A percentile compares a stretch with the other conserved stretches of the same genome.
Conservation (phyloP, 495 filamentous ascomycete genomes). For the Penicillium longicatenatum region DNA sequence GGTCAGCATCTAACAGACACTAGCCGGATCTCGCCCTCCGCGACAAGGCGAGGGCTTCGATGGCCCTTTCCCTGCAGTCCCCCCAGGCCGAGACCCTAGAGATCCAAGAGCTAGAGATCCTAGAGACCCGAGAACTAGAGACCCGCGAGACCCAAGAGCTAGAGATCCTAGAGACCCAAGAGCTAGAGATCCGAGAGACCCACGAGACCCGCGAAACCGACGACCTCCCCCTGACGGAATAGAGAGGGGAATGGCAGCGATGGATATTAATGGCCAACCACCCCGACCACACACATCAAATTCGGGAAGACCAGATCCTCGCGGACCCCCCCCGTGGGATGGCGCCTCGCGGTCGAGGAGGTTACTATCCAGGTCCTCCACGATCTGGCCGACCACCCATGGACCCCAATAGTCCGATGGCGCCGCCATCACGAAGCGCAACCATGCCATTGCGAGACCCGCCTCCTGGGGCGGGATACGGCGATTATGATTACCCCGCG, state of each 20-base stretch:
- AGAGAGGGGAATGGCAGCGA: conserved; percentile 55
- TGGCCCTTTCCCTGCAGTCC: conserved; percentile 69
- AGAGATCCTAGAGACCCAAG: conserved; percentile 15
- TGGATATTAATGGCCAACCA: conserved; percentile 55
- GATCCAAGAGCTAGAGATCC: conserved; percentile 21
- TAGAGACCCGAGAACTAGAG: conserved; percentile 15
- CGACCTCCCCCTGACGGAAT: conserved; percentile 37
- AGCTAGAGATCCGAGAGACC: conserved; percentile 19
- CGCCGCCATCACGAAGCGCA: conserved; percentile 36
- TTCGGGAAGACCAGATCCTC: conserved; percentile 31
- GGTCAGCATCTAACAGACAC: conserved; percentile 16
- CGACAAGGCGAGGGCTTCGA: conserved; percentile 59
- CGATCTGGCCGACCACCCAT: conserved; percentile 8
- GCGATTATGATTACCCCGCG: conserved; percentile 28
- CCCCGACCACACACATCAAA: conserved; percentile 44
- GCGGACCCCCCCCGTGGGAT: conserved; percentile 30
- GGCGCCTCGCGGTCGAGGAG: conserved; percentile 27
- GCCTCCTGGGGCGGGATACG: conserved; percentile 35
- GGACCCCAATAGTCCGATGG: conserved; percentile 17
- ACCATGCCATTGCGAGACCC: conserved; percentile 38
- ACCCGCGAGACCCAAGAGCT: conserved; percentile 24
- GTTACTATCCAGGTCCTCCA: conserved; percentile 17
- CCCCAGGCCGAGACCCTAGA: conserved; percentile 28
- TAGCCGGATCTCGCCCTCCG: conserved; percentile 27
- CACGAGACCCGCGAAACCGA: conserved; percentile 23